Base-by-base conservation (phyloP, 345 rosid species). In the Heritiera littoralis region DNA sequence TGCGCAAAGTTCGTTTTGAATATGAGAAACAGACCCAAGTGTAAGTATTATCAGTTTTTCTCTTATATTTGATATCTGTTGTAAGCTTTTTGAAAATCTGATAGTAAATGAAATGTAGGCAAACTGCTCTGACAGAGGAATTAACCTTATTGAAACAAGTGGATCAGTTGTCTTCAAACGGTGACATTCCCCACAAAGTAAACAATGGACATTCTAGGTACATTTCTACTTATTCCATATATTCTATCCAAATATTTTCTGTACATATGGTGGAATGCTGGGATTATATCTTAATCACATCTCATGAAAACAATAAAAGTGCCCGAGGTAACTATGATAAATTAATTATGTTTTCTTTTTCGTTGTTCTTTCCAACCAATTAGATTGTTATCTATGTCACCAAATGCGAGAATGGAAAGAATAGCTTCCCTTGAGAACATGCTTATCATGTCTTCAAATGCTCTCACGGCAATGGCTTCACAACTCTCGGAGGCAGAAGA, bases 401-500 rank as follows among this genome's bases (percentile, higher is more conserved):
- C 94, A 51, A 89, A 82, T 85, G 88, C 91, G 48, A 89, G 94
- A 87, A 82, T 80, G 85, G 85, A 90, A 77, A 89, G 95, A 82
- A 86, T 86, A 66, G 86, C 90, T 77, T 87, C 93, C 74, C 89
- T 93, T 48, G 94, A 93, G 86, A 85, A 71, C 78, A 91, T 93
- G 95, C 78, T 91, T 80, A 88, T 83, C 83, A 85, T 91, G 89
- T 88, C 97, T 64, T 88, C 95, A 75, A 85, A 86, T 83, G 87
- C 91, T 30, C 93, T 93, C 74, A 87, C 74, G 61, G 85, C 87
- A 63, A 93, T 93, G 97, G 91, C 90, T 81, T 91, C 97, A 63
- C 95, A 93, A 82, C 91, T 93, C 84, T 91, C 90, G 45, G 97
- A 90, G 84, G 94, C 93, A 87, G 92, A 91, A 84, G 94, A 91